Conservation (phyloP, 2,329 filamentous ascomycete genomes). For the Fusarium succisae region DNA sequence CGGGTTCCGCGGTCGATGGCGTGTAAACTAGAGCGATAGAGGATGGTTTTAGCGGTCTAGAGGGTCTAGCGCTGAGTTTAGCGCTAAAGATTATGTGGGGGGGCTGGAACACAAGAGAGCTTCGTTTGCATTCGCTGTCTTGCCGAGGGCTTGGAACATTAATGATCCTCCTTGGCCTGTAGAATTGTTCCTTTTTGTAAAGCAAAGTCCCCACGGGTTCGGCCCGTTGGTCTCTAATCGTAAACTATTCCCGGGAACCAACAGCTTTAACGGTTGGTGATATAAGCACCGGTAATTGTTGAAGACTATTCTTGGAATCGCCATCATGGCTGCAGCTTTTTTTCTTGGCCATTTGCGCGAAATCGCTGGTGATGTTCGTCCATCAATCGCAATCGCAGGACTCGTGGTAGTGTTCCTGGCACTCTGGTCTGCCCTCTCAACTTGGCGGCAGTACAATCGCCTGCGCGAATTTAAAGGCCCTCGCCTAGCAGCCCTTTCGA, state of each 20-base stretch:
- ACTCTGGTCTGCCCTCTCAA: slow-evolving; percentile 29
- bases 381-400: slow-evolving; percentile 17
- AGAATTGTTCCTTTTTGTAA: neutral
- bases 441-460: slow-evolving; percentile 46
- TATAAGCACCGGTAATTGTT: no score
- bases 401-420: slow-evolving; percentile 1
- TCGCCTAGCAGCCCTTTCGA: slow-evolving; percentile 49
- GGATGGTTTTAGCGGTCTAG: neutral
- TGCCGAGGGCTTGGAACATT: neutral
- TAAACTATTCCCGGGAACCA: neutral
- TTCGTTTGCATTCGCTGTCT: neutral
- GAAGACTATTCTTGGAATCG: neutral
- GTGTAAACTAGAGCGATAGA: neutral
- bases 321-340: slow-evolving; percentile 6
- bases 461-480: slow-evolving; percentile 55
- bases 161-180: neutral
- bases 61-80: neutral
- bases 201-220: neutral
- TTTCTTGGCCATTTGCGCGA: neutral
- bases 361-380: neutral
- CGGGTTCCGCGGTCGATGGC: neutral
- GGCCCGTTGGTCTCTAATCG: neutral
- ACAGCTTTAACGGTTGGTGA: neutral
- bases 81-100: neutral
- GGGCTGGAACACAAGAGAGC: neutral